These are phyloP conservation scores for Salix suchowensis DNA, from an alignment of 345 rosid genomes.

Conservation along the genomic window DNA sequence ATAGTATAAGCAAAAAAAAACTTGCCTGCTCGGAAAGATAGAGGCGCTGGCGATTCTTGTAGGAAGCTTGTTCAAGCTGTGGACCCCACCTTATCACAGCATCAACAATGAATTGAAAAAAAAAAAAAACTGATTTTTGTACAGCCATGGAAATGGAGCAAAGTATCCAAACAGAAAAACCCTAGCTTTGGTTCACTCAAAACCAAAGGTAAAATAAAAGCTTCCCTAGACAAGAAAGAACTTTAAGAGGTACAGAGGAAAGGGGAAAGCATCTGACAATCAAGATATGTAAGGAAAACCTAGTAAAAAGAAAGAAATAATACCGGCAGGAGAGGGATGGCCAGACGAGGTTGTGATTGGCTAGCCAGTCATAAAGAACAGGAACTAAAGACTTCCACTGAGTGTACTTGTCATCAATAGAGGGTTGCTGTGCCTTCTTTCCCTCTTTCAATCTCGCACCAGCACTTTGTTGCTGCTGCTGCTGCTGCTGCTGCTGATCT, in stretches of 20 bases:
- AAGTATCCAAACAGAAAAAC: neutral
- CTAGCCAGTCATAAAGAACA: conserved; percentile 96
- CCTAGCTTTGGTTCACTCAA: neutral
- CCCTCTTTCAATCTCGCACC: conserved; percentile 34
- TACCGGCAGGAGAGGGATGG: conserved; percentile 99
- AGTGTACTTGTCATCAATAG: conserved; percentile 81
- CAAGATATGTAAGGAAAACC: neutral
- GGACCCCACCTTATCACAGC: conserved; percentile 54
- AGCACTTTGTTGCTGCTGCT: conserved; percentile 23
- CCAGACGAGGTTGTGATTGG: conserved; percentile 99
- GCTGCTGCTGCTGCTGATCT: conserved; percentile 50
- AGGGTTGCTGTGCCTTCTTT: conserved; percentile 43
- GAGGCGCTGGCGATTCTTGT: conserved; percentile 63
- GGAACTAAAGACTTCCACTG: conserved; percentile 96
- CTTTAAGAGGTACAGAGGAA: neutral
- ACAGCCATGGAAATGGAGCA: neutral
- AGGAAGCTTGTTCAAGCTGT: conserved; percentile 63
- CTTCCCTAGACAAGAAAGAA: neutral
- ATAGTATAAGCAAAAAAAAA: neutral
- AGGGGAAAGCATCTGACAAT: neutral
- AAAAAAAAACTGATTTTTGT: neutral
- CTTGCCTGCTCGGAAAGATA: conserved; percentile 64
- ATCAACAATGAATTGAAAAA: neutral
- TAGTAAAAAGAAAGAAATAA: neutral
- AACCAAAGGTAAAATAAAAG: neutral